phyloP scores from a whole-genome alignment of 768 basidiomycete species.

The Boletus tomentosulus region DNA sequence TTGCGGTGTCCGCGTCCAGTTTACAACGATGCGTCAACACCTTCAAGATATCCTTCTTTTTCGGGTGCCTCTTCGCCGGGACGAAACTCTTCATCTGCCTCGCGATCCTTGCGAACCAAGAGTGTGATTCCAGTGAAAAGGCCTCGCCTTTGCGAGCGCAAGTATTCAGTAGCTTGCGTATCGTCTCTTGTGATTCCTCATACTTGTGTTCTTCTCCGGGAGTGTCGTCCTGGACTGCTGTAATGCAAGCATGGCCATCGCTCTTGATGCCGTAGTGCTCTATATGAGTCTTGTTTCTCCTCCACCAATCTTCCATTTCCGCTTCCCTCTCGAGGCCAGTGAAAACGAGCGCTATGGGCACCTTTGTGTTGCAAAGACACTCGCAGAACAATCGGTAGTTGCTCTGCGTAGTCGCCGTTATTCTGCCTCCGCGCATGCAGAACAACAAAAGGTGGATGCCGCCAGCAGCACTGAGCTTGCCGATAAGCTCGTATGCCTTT shows the following conservation, averaged over 20 bases:
- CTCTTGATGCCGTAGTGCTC: slow-evolving; percentile 21
- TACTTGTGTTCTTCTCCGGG: slow-evolving; percentile 20
- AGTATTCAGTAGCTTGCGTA: slow-evolving; percentile 16
- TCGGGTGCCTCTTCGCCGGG: slow-evolving; percentile 10
- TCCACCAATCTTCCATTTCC: slow-evolving; percentile 36
- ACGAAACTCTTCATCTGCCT: slow-evolving; percentile 15
- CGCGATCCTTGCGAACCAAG: slow-evolving; percentile 17
- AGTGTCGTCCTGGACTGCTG: slow-evolving; percentile 23
- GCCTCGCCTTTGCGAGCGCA: slow-evolving; percentile 12
- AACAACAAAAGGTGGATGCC: slow-evolving; percentile 43
- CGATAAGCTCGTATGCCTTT: slow-evolving; percentile 32
- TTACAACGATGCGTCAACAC: slow-evolving; percentile 24
- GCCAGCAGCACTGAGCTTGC: slow-evolving; percentile 21
- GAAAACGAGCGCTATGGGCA: slow-evolving; percentile 38
- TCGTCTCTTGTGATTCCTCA: slow-evolving; percentile 16
- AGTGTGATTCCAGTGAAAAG: slow-evolving; percentile 11
- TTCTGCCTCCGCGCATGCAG: slow-evolving; percentile 37
- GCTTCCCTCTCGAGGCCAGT: slow-evolving; percentile 38
- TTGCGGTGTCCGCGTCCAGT: slow-evolving; percentile 25
- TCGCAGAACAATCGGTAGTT: slow-evolving; percentile 40
- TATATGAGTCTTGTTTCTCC: slow-evolving; percentile 23
- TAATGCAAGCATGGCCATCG: slow-evolving; percentile 32
- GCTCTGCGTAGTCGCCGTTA: slow-evolving; percentile 33
- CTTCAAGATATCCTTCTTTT: slow-evolving; percentile 14
- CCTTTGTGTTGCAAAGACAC: slow-evolving; percentile 34